These are phyloP conservation scores for Debaryomyces udenii DNA, from an alignment of 1,139 yeast genomes.

Conservation along the genomic window DNA sequence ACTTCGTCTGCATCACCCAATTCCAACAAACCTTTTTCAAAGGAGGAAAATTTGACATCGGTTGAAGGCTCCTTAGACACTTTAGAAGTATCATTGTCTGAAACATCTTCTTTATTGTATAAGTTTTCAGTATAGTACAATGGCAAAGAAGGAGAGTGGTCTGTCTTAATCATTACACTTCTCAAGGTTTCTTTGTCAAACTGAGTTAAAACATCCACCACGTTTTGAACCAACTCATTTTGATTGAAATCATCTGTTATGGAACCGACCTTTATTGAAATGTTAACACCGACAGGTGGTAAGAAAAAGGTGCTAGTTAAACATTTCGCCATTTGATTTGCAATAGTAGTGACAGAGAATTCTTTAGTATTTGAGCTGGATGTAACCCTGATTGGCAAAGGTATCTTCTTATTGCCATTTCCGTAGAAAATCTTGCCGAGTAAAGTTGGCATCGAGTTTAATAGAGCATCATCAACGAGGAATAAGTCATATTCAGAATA, in stretches of 20 bases:
- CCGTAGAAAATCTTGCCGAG: conserved; percentile 79
- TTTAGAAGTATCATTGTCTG: conserved; percentile 21
- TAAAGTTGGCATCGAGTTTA: conserved; percentile 78
- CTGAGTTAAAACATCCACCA: conserved; percentile 55
- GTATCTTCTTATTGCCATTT: conserved; percentile 59
- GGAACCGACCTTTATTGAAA: conserved; percentile 69
- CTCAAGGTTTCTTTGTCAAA: conserved; percentile 53
- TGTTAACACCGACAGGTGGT: conserved; percentile 74
- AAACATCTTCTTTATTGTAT: conserved; percentile 40
- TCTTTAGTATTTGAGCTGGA: conserved; percentile 36
- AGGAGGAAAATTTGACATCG: conserved; percentile 53
- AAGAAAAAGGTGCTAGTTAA: conserved; percentile 62
- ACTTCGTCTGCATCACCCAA: conserved; percentile 74
- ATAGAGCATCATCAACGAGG: conserved; percentile 79
- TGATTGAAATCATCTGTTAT: conserved; percentile 40
- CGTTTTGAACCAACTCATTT: conserved; percentile 52
- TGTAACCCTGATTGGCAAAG: conserved; percentile 66
- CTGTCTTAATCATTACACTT: conserved; percentile 69
- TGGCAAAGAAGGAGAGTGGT: conserved; percentile 81
- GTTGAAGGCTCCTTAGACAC: conserved; percentile 28
- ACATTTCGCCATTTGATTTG: conserved; percentile 61
- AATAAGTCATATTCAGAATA: conserved; percentile 67
- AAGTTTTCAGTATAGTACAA: conserved; percentile 69
- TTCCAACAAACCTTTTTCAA: conserved; percentile 80
- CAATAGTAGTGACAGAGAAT: conserved; percentile 59